Evolutionary conservation across 768 basidiomycete species (phyloP).

Genomic region (Suillus luteus): DNA sequence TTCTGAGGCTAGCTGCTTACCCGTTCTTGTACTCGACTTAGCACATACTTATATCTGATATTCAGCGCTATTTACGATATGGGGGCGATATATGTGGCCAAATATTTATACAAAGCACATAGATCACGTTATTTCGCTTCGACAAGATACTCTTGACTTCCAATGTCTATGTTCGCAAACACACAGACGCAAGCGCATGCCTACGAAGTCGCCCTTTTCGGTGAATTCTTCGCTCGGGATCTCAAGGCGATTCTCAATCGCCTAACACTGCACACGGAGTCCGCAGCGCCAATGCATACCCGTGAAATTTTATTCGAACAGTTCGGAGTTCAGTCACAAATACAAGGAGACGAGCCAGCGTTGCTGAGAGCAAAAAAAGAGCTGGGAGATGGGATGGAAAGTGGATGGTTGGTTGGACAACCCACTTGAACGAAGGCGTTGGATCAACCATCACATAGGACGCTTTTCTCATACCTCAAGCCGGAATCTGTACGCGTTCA

Average conservation of each 20-base stretch:
- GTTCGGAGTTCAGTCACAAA: conserved; percentile 61
- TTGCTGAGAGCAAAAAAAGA: conserved; percentile 77
- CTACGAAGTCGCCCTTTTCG: conserved; percentile 83
- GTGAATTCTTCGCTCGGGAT: conserved; percentile 78
- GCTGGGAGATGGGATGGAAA: conserved; percentile 50
- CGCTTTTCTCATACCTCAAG: conserved; percentile 77
- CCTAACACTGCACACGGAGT: conserved; percentile 80
- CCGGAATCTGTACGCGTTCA: conserved; percentile 83
- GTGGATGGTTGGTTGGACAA: conserved; percentile 58
- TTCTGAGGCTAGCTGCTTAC: background rate
- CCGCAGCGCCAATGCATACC: conserved; percentile 69
- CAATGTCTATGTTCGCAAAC: conserved; percentile 23
- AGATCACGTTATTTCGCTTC: background rate
- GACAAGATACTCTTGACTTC: background rate
- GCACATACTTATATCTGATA: background rate
- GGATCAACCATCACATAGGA: conserved; percentile 43
- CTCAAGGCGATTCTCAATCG: conserved; percentile 78
- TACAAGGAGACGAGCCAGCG: conserved; percentile 69
- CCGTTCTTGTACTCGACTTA: background rate
- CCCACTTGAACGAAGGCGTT: conserved; percentile 1
- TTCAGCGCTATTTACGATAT: background rate
- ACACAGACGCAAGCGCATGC: conserved; percentile 45
- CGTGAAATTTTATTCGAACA: conserved; percentile 85
- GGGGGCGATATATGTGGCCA: background rate
- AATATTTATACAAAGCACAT: background rate